phyloP scores from a whole-genome alignment of 768 basidiomycete species.

The Hortiboletus campestris region DNA sequence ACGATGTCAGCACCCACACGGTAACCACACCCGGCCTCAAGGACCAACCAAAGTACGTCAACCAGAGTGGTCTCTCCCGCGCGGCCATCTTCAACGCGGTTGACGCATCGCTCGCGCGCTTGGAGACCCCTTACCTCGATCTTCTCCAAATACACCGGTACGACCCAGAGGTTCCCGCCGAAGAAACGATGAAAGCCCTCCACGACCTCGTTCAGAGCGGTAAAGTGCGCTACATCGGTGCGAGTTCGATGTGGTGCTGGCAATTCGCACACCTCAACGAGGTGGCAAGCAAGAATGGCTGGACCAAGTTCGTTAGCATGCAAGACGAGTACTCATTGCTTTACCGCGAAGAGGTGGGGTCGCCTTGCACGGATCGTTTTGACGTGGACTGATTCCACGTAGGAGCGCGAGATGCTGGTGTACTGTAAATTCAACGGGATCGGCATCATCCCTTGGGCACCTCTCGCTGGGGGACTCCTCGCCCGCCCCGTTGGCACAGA shows the following conservation, averaged over 20 bases:
- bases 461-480: too few species aligned
- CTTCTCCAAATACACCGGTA: slow-evolving; percentile 45
- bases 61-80: too few species aligned
- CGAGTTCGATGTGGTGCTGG: slow-evolving; percentile 45
- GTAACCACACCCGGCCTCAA: too few species aligned
- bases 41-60: too few species aligned
- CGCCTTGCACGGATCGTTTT: too few species aligned
- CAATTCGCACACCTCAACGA: slow-evolving; percentile 43
- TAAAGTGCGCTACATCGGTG: slow-evolving; percentile 51
- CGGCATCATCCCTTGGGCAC: too few species aligned
- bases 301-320: slow-evolving; percentile 55
- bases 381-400: too few species aligned
- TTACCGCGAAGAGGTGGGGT: slow-evolving; percentile 47
- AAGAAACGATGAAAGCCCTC: slow-evolving; percentile 49
- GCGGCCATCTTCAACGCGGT: too few species aligned
- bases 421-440: too few species aligned
- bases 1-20: too few species aligned
- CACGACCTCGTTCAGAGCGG: slow-evolving; percentile 47
- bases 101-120: slow-evolving; percentile 26
- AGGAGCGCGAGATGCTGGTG: too few species aligned
- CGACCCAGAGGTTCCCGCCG: slow-evolving; percentile 35
- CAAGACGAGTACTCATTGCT: slow-evolving; percentile 52
- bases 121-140: slow-evolving; percentile 37
- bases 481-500: too few species aligned
- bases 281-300: slow-evolving; percentile 27